These are phyloP conservation scores for Aquilaria agallochum DNA, from an alignment of 441 rosid species.

Conservation along the genomic window DNA sequence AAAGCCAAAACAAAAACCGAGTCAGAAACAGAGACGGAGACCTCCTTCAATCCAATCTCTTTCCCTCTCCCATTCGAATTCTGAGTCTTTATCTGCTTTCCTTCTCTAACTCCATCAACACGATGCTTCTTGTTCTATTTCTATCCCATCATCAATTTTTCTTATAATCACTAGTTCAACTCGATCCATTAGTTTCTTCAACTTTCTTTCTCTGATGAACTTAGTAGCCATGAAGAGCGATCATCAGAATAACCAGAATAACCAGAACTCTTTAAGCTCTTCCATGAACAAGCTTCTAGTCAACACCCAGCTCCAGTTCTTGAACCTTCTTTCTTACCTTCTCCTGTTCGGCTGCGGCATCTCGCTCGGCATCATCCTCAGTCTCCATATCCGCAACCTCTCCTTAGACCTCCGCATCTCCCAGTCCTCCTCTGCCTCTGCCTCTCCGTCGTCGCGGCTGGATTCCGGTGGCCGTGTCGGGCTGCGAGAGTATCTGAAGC, in stretches of 20 bases:
- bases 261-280: slow-evolving; percentile 19
- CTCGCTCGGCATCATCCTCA: slow-evolving; percentile 50
- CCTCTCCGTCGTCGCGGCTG: slow-evolving; percentile 8
- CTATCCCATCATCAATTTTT: too few relatives aligned
- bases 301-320: slow-evolving; percentile 41
- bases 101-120: too few relatives aligned
- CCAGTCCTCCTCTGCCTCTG: slow-evolving; percentile 27
- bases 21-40: too few relatives aligned
- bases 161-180: too few relatives aligned
- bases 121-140: too few relatives aligned
- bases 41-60: too few relatives aligned
- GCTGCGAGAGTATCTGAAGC: slow-evolving; percentile 38
- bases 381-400: slow-evolving; percentile 41
- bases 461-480: slow-evolving; percentile 13
- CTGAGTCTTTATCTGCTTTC: too few relatives aligned
- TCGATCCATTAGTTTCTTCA: too few relatives aligned
- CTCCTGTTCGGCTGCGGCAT: slow-evolving; percentile 57
- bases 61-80: too few relatives aligned
- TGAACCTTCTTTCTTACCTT: slow-evolving; percentile 39
- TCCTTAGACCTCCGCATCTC: slow-evolving; percentile 40
- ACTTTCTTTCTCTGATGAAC: too few relatives aligned
- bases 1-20: too few relatives aligned
- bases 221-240: slow-evolving; percentile 38
- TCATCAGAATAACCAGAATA: slow-evolving; percentile 19
- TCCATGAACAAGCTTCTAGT: slow-evolving; percentile 25